Evolutionary conservation across 495 filamentous ascomycete genomes (phyloP).

Genomic region (Pseudotulostoma volvatum): DNA sequence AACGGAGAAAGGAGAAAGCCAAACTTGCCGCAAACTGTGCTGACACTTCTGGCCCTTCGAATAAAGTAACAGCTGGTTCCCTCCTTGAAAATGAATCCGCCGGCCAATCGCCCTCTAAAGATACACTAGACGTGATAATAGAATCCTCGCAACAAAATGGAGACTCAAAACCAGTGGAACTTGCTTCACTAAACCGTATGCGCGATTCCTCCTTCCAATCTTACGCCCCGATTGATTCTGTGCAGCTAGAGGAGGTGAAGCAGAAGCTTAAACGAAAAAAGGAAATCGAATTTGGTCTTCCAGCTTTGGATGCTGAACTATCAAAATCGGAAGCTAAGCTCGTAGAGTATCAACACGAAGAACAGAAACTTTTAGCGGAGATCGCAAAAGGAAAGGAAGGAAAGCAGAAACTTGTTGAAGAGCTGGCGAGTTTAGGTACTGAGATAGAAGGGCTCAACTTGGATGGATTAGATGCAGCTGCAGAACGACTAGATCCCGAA

Average conservation of each 20-base stretch:
- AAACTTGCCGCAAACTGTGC: constrained; percentile 28
- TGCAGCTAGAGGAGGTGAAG: constrained; percentile 13
- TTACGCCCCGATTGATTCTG: constrained; percentile 9
- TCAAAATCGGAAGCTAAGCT: constrained; percentile 30
- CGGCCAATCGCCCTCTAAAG: not conserved
- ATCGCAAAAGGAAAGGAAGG: constrained; percentile 31
- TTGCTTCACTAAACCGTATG: not conserved
- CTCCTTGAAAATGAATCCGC: not conserved
- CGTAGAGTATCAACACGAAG: constrained; percentile 37
- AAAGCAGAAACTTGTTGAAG: constrained; percentile 30
- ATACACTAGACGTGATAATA: too few species aligned
- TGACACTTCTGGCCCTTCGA: constrained; percentile 16
- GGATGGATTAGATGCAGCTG: constrained; percentile 24
- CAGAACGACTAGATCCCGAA: constrained; percentile 16
- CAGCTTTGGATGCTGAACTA: constrained; percentile 39
- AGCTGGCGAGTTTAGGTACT: constrained; percentile 35
- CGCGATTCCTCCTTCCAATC: constrained; percentile 2
- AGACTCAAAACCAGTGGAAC: not conserved
- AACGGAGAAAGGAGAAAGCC: constrained; percentile 44
- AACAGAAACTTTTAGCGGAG: constrained; percentile 40
- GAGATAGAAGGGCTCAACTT: constrained; percentile 29
- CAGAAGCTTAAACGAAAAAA: constrained; percentile 28
- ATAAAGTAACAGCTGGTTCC: not conserved
- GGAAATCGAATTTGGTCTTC: constrained; percentile 41
- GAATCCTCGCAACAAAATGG: too few species aligned